Percentiles rank a stretch among this genome's conserved stretches.
Evolutionary conservation across 2,329 filamentous ascomycete genomes (phyloP).

Genomic region (Drechslerella dactyloides): DNA sequence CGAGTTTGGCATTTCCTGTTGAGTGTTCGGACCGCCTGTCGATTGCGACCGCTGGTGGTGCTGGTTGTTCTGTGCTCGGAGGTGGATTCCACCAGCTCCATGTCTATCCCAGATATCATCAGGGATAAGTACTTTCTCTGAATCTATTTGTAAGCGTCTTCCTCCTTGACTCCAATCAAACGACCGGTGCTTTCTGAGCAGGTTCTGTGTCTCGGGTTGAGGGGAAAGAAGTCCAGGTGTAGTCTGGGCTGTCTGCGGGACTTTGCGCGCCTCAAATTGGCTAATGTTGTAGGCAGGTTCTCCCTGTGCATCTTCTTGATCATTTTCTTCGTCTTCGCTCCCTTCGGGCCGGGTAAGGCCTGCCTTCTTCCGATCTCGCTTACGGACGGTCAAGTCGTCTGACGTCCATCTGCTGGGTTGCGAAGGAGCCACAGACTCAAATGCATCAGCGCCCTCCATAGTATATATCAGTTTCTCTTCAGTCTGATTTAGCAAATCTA

Average conservation of each 20-base stretch:
- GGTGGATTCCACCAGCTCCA: slow-evolving; percentile 14
- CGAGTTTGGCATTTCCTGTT: neutral
- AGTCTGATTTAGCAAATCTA: slow-evolving; percentile 43
- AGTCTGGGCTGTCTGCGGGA: slow-evolving; percentile 29
- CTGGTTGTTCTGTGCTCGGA: slow-evolving; percentile 11
- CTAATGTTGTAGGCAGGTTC: neutral
- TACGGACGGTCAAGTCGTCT: slow-evolving; percentile 26
- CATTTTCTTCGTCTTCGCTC: neutral
- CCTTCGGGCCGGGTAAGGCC: neutral
- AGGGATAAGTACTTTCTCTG: slow-evolving; percentile 37
- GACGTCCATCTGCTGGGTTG: slow-evolving; percentile 32
- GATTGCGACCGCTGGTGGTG: slow-evolving; percentile 32
- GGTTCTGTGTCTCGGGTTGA: slow-evolving; percentile 10
- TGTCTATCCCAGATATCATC: slow-evolving; percentile 23
- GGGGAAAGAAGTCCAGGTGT: slow-evolving; percentile 29
- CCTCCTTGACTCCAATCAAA: slow-evolving; percentile 21
- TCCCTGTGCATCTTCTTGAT: neutral
- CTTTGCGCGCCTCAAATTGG: neutral
- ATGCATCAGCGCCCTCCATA: slow-evolving; percentile 23
- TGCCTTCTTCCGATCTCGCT: slow-evolving; percentile 19
- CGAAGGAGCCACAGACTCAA: slow-evolving; percentile 18
- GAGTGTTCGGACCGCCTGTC: slow-evolving; percentile 4
- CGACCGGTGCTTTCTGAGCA: slow-evolving; percentile 25
- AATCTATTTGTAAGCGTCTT: slow-evolving; percentile 13
- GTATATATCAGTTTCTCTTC: slow-evolving; percentile 40